Evolutionary conservation across 2,329 filamentous ascomycete species (phyloP), one percentile per base, ranked within the genome.

Genomic region (Plectosphaerella plurivora): DNA sequence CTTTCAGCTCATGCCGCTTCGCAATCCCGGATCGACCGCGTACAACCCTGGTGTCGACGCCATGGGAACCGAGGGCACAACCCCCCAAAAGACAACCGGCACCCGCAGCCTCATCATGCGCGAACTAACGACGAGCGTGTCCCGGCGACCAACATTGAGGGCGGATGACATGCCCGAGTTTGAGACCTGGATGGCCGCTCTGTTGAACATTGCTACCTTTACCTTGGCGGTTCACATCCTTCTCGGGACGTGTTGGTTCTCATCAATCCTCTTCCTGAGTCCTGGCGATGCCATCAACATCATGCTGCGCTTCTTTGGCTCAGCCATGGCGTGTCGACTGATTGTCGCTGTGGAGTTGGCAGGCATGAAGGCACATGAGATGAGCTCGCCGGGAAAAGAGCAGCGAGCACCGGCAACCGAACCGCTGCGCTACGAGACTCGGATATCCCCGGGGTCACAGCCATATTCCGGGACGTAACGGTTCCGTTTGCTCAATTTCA

Each of bases 261-360:
- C 51, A 12, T 50, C 39, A 3, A 50, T 42, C 14, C 47, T 50
- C 3, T 53, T 53, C 22, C 16, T 53, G 37, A 50, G 47, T 3
- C 20, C 42, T 11, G 18, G 16, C 8, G 51, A 55, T 20, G 50
- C 53, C 7, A 50, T 55, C 37, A 24, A 9, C 14, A 41, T 53
- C 2, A 47, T 53, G 6, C 16, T 53, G 41, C 42, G 53, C 14
- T 55, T 47, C 47, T 53, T 55, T 25, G 50, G 24, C 1, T 55
- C 53, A 5, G 45, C 53, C 0, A 33, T 45, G 10, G 47, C 41
- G n/a, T 53, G 53, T 18, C 46, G 53, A 16, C 33, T 55, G 9
- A 52, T 55, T 16, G 47, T 55, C 9, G 41, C 45, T 24, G 35
- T 55, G 8, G 53, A 55, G 42, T 10, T 53, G 14, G 49, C 49